These are phyloP conservation scores for Oryza glaberrima DNA, from an alignment of 176 grass and related monocot genomes.

Conservation along the genomic window DNA sequence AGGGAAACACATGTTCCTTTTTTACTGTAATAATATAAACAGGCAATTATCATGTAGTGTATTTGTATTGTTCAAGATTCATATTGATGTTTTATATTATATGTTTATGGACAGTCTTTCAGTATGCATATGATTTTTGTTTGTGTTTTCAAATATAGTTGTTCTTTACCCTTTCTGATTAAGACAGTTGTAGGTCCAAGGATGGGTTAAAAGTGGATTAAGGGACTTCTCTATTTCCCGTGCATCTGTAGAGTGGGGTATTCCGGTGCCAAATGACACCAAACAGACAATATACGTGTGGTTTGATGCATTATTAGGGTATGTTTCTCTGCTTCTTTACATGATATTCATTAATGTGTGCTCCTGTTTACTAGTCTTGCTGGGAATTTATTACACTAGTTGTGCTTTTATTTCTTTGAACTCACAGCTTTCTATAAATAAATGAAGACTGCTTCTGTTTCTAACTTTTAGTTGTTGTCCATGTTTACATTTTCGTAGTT, in stretches of 20 bases:
- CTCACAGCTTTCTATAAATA: constrained; percentile 10
- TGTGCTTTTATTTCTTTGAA: background rate
- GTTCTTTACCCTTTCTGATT: constrained; percentile 43
- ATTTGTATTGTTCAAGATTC: constrained; percentile 6
- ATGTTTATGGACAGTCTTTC: constrained; percentile 27
- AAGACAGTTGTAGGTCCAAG: constrained; percentile 90
- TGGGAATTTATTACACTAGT: constrained; percentile 15
- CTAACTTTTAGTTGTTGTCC: background rate
- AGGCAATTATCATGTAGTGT: background rate
- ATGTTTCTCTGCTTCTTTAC: constrained; percentile 43
- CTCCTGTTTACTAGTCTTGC: background rate
- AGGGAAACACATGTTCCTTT: constrained; percentile 8
- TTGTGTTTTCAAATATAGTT: constrained; percentile 9
- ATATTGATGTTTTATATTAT: background rate
- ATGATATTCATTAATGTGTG: background rate
- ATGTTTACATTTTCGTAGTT: constrained; percentile 12
- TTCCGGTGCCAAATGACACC: constrained; percentile 89
- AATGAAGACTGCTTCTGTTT: background rate
- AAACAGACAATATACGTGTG: constrained; percentile 98
- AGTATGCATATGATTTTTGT: constrained; percentile 24
- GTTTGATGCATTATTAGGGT: constrained; percentile 99
- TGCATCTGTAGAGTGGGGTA: constrained; percentile 95
- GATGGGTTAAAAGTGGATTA: constrained; percentile 95
- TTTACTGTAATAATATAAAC: constrained; percentile 11
- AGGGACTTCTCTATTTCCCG: constrained; percentile 97